Conservation (phyloP, 1,284 basidiomycete species). For the Macrocybe sp. region DNA sequence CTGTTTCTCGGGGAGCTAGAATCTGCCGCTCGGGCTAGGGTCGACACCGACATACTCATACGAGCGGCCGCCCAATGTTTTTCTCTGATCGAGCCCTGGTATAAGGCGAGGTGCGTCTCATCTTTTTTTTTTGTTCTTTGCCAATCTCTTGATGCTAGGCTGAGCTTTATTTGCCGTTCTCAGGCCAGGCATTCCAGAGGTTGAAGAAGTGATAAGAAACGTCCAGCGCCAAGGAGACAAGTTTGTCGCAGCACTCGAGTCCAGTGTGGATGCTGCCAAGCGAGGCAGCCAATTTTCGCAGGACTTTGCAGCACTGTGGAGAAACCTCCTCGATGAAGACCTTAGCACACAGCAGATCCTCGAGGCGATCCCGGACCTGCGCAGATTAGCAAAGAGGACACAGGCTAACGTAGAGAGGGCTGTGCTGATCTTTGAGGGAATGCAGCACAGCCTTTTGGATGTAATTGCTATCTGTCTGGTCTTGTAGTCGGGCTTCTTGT, state of each 20-base stretch:
- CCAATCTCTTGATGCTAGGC: not conserved
- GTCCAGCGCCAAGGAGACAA: slow-evolving; percentile 1
- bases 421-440: not conserved
- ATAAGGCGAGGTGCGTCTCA: slow-evolving; percentile 5
- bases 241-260: slow-evolving; percentile 1
- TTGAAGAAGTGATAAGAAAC: slow-evolving; percentile 3
- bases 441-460: slow-evolving; percentile 1
- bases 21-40: not conserved
- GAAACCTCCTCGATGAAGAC: not conserved
- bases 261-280: slow-evolving; percentile 3
- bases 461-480: not conserved
- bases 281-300: slow-evolving; percentile 3
- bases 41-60: slow-evolving; percentile 1
- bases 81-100: slow-evolving; percentile 5
- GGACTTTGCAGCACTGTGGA: slow-evolving; percentile 2
- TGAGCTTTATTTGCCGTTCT: not conserved
- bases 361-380: slow-evolving; percentile 1
- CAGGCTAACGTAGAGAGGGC: not conserved
- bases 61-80: not conserved
- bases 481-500: too few species aligned
- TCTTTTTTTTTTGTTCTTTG: too few species aligned
- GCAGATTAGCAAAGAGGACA: not conserved
- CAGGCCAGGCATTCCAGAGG: slow-evolving; percentile 4
- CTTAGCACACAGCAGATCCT: slow-evolving; percentile 2
- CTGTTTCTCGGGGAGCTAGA: too few species aligned